Percentiles rank a stretch among this genome's conserved stretches.
Conservation (phyloP, 257 asterid genomes). For the Gynochthodes officinalis region DNA sequence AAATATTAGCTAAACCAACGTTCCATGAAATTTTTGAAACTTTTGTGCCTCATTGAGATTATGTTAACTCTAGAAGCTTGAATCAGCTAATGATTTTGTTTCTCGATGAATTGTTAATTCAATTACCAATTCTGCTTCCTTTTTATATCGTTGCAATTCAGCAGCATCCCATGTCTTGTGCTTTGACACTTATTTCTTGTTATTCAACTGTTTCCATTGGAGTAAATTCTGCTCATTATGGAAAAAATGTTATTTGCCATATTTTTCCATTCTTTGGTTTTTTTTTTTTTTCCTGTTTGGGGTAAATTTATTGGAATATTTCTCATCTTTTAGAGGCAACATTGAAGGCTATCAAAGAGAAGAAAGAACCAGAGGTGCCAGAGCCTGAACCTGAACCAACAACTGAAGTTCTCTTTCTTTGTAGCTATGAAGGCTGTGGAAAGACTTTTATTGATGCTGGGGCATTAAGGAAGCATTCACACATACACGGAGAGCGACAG, state of each 20-base stretch:
- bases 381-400: constrained; percentile 96
- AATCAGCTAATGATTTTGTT: neutral
- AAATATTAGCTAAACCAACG: neutral
- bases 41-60: neutral
- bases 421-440: constrained; percentile 98
- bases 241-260: neutral
- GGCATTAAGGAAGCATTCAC: constrained; percentile 96
- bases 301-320: neutral
- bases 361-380: constrained; percentile 52
- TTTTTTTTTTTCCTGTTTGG: neutral
- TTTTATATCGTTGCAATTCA: neutral
- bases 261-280: neutral
- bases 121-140: neutral
- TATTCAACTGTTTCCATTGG: neutral
- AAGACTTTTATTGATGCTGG: constrained; percentile 96
- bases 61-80: neutral
- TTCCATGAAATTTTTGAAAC: neutral
- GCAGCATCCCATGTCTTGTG: neutral
- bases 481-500: constrained; percentile 98
- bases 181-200: neutral
- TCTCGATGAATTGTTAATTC: neutral
- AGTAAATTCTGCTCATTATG: neutral
- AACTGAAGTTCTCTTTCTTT: constrained; percentile 92
- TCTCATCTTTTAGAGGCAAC: constrained; percentile 57
- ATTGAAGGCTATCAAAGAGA: constrained; percentile 58